Conservation (phyloP, 768 basidiomycete genomes). For the Naematelia encephala region DNA sequence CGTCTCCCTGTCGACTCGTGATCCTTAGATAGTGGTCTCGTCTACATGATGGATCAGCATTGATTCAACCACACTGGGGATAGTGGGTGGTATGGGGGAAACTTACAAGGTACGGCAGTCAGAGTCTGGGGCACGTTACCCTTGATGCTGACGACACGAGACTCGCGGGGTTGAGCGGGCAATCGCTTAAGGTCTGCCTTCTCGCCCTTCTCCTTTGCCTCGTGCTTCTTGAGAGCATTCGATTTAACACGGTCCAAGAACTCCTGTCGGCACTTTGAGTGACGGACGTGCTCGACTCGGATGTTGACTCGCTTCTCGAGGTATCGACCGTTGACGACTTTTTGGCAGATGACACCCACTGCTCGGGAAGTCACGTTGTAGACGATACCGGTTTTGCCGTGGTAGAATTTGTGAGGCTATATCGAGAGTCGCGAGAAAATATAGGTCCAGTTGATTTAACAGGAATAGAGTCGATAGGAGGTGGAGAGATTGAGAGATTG, state of each 20-base stretch:
- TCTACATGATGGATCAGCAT: constrained; percentile 49
- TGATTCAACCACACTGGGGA: constrained; percentile 57
- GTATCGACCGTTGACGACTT: constrained; percentile 98
- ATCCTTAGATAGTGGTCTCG: constrained; percentile 86
- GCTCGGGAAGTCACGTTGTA: constrained; percentile 96
- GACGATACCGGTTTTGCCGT: constrained; percentile 91
- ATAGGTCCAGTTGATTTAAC: not conserved
- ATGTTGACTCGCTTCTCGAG: constrained; percentile 99
- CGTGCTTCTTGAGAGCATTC: constrained; percentile 77
- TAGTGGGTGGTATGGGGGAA: constrained; percentile 55
- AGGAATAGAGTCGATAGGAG: not conserved
- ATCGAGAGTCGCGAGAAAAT: not conserved
- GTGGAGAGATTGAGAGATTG: not conserved
- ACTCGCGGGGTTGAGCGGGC: constrained; percentile 75
- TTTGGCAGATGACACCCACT: constrained; percentile 96
- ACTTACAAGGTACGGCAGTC: constrained; percentile 68
- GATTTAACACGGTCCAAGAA: constrained; percentile 93
- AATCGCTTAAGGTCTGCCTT: constrained; percentile 79
- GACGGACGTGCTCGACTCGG: constrained; percentile 89
- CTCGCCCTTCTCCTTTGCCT: constrained; percentile 90
- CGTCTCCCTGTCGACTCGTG: constrained; percentile 4
- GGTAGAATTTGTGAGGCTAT: constrained; percentile 40
- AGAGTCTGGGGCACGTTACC: constrained; percentile 90
- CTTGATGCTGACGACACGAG: constrained; percentile 66
- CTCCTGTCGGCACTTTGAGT: constrained; percentile 97